A percentile compares a stretch with the other conserved stretches of the same genome.
Conservation (phyloP, 2,329 filamentous ascomycete genomes). For the Lachnum nothofagi region DNA sequence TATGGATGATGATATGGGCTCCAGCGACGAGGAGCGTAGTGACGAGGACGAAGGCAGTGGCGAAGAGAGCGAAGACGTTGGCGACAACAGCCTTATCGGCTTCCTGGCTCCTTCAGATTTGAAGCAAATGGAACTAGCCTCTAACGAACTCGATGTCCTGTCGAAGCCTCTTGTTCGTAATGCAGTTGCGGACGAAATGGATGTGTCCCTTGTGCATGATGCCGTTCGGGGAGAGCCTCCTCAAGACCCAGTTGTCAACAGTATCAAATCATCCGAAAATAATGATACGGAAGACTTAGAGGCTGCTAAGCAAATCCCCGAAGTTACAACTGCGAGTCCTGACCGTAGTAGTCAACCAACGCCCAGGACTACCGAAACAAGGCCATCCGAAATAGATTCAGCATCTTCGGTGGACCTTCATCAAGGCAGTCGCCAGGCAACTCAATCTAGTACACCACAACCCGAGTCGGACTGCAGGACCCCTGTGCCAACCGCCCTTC, state of each 20-base stretch:
- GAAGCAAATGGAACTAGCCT: constrained; percentile 31
- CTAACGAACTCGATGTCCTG: constrained; percentile 8
- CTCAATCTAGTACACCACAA: constrained; percentile 37
- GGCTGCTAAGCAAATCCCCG: constrained; percentile 12
- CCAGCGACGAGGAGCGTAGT: constrained; percentile 46
- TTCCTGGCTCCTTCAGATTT: constrained; percentile 32
- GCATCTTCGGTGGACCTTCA: constrained; percentile 33
- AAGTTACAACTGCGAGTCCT: constrained; percentile 26
- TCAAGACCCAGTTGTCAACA: constrained; percentile 5
- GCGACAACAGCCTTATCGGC: constrained; percentile 37
- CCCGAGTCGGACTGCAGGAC: constrained; percentile 49
- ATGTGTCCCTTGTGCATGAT: constrained; percentile 30
- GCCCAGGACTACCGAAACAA: constrained; percentile 34
- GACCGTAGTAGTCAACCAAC: constrained; percentile 35
- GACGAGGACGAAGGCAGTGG: constrained; percentile 35
- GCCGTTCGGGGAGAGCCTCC: constrained; percentile 8
- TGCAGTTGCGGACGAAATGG: constrained; percentile 13
- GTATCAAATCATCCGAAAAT: neutral
- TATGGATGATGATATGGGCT: constrained; percentile 63
- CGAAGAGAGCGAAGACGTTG: constrained; percentile 37
- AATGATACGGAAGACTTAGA: neutral
- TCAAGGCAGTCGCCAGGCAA: constrained; percentile 29
- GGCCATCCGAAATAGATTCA: constrained; percentile 32
- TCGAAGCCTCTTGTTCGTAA: constrained; percentile 10
- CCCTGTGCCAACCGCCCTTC: constrained; percentile 71